Evolutionary conservation across 1,284 basidiomycete species (phyloP).

Genomic region (Pascua guehoae): DNA sequence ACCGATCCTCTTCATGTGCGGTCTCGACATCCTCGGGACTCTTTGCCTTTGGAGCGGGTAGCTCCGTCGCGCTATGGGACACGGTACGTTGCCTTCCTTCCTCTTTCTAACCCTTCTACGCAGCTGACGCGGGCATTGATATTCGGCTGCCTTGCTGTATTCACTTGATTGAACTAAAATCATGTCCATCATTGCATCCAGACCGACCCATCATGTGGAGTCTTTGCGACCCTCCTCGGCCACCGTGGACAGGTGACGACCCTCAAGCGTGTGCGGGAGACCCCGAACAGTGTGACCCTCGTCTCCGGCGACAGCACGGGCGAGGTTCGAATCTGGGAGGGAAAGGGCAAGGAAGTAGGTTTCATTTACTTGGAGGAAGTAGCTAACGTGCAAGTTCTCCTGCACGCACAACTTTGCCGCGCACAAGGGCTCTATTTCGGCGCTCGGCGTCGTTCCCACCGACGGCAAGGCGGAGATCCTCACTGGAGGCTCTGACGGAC

Average conservation of each 20-base stretch:
- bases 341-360: neutral
- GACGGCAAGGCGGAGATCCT: constrained; percentile 51
- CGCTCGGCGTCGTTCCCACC: constrained; percentile 53
- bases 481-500: constrained; percentile 75
- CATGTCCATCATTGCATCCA: constrained; percentile 1
- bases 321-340: constrained; percentile 47
- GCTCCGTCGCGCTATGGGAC: constrained; percentile 73
- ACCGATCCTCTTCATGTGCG: constrained; percentile 64
- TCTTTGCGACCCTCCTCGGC: constrained; percentile 66
- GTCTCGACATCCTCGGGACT: constrained; percentile 58
- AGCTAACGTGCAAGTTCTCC: constrained; percentile 55
- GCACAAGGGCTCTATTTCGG: constrained; percentile 64
- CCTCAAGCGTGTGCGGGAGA: constrained; percentile 58
- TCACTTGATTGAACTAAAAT: no score
- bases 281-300: constrained; percentile 41
- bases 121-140: no score
- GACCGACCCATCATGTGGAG: constrained; percentile 49
- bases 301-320: constrained; percentile 74
- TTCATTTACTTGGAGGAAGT: no score
- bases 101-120: neutral
- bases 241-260: constrained; percentile 73
- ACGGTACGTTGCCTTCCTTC: constrained; percentile 44
- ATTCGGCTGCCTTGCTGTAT: no score
- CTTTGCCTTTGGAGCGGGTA: constrained; percentile 74
- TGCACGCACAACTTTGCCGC: constrained; percentile 54